These are phyloP conservation scores for Microdochium nivale DNA, from an alignment of 2,329 filamentous ascomycete genomes.

Conservation along the genomic window DNA sequence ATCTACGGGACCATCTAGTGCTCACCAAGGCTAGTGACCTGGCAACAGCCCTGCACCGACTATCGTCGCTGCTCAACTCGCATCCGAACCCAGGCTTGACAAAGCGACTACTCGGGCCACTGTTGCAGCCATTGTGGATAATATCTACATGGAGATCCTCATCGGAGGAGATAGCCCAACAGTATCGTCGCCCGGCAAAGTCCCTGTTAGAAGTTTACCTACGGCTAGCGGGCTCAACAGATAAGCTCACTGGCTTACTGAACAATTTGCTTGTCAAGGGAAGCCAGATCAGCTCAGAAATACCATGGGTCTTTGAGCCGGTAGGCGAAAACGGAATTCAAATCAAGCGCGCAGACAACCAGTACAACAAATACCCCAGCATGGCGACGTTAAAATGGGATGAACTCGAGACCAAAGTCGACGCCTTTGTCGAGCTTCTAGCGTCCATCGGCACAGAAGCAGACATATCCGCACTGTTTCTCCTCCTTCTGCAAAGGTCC, in stretches of 20 bases:
- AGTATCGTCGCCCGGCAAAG: conserved; percentile 35
- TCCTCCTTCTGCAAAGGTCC: conserved; percentile 51
- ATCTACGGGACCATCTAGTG: conserved; percentile 32
- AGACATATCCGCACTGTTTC: conserved; percentile 52
- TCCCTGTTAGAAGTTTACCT: conserved; percentile 49
- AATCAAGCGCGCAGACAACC: conserved; percentile 27
- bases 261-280: conserved; percentile 49
- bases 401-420: conserved; percentile 38
- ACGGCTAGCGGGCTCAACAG: conserved; percentile 42
- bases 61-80: conserved; percentile 48
- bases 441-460: conserved; percentile 40
- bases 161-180: conserved; percentile 21
- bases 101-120: conserved; percentile 48
- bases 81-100: conserved; percentile 60
- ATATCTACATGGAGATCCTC: conserved; percentile 42
- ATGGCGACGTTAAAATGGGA: conserved; percentile 24
- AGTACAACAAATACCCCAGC: background rate
- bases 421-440: conserved; percentile 40
- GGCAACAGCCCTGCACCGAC: conserved; percentile 39
- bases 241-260: conserved; percentile 40
- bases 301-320: conserved; percentile 44
- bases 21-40: conserved; percentile 41
- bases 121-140: conserved; percentile 56
- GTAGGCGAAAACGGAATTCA: conserved; percentile 40
- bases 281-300: conserved; percentile 18